Evolutionary conservation across 345 rosid genomes (phyloP).

Genomic region (Citropsis articulata): DNA sequence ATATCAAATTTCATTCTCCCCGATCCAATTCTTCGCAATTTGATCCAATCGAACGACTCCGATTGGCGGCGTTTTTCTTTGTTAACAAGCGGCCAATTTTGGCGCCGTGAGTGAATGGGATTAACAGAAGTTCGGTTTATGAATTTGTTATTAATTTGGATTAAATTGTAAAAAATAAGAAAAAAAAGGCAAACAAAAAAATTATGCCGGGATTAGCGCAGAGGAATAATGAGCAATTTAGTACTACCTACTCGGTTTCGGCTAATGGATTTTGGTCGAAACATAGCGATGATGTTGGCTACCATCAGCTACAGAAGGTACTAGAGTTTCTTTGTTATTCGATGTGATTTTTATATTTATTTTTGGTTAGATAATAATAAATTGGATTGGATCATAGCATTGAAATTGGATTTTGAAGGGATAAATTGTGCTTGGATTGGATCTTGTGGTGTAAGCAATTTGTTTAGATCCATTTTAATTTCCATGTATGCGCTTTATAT

Average conservation of each 20-base stretch:
- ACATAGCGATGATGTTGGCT: constrained; percentile 63
- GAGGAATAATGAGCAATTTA: constrained; percentile 51
- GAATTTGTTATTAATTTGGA: constrained; percentile 24
- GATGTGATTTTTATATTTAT: not conserved
- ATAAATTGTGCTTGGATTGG: constrained; percentile 30
- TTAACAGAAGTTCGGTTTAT: constrained; percentile 7
- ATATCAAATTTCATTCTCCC: not conserved
- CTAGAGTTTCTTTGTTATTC: constrained; percentile 8
- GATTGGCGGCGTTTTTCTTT: constrained; percentile 16
- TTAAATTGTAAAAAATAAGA: constrained; percentile 24
- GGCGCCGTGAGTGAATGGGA: constrained; percentile 28
- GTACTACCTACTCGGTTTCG: constrained; percentile 34
- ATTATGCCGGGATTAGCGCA: constrained; percentile 83
- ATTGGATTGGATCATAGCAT: constrained; percentile 27
- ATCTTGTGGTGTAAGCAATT: constrained; percentile 28
- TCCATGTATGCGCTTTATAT: not conserved
- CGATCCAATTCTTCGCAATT: not conserved
- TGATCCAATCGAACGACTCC: constrained; percentile 4
- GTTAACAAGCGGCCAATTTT: not conserved
- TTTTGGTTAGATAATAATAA: constrained; percentile 2
- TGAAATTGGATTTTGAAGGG: constrained; percentile 11
- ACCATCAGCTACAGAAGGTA: constrained; percentile 84
- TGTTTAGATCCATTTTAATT: constrained; percentile 18
- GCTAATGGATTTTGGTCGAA: constrained; percentile 77
- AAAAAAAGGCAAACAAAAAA: not conserved